A percentile compares a stretch with the other conserved stretches of the same genome.
phyloP scores from a whole-genome alignment of 495 filamentous ascomycete genomes.

The Penicillium bialowiezense region DNA sequence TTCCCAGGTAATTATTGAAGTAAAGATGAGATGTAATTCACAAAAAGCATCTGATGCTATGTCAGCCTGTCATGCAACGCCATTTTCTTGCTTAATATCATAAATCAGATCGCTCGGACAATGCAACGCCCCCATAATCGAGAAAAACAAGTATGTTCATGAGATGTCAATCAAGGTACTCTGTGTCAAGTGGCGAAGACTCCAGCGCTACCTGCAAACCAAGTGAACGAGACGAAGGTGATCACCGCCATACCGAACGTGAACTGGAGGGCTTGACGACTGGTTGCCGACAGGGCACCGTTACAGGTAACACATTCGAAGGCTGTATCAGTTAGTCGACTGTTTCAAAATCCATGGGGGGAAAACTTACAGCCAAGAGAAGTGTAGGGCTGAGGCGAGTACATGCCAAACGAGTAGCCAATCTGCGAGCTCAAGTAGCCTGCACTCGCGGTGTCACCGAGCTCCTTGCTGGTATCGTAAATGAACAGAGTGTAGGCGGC shows the following conservation, averaged over 20 bases:
- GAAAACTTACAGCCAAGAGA: slow-evolving; percentile 55
- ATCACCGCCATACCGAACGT: slow-evolving; percentile 70
- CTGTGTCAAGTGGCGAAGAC: slow-evolving; percentile 43
- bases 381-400: slow-evolving; percentile 63
- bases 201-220: slow-evolving; percentile 74
- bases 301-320: slow-evolving; percentile 69
- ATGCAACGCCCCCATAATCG: slow-evolving; percentile 13
- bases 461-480: slow-evolving; percentile 64
- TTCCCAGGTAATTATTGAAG: no score
- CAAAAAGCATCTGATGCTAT: slow-evolving; percentile 6
- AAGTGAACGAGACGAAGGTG: slow-evolving; percentile 81
- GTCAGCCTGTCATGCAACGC: slow-evolving; percentile 23
- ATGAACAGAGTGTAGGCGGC: slow-evolving; percentile 84
- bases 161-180: slow-evolving; percentile 8
- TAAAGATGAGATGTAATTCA: slow-evolving; percentile 7
- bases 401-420: slow-evolving; percentile 77
- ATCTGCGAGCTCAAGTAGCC: slow-evolving; percentile 69
- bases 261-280: slow-evolving; percentile 66
- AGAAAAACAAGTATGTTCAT: slow-evolving; percentile 22
- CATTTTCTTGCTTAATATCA: slow-evolving; percentile 31
- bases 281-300: slow-evolving; percentile 60
- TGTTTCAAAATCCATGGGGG: background rate
- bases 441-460: slow-evolving; percentile 60
- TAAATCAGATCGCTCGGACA: slow-evolving; percentile 23
- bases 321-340: slow-evolving; percentile 36